Percentiles rank a stretch among this genome's conserved stretches.
phyloP scores from a whole-genome alignment of 2,329 filamentous ascomycete genomes.

The Colletotrichum truncatum region DNA sequence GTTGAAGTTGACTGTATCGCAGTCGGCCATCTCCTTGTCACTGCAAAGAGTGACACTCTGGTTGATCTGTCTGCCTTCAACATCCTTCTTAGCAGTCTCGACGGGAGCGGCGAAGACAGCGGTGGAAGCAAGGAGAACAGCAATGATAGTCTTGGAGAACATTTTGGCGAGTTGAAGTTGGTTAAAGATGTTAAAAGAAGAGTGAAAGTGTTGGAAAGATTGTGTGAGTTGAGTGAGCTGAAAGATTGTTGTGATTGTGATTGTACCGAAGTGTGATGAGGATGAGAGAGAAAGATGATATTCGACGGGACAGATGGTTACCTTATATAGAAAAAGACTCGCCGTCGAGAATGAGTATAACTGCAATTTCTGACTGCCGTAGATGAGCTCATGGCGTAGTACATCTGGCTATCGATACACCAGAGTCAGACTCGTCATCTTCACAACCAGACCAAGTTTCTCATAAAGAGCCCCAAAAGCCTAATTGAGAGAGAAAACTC shows the following conservation, averaged over 20 bases:
- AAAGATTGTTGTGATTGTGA: not conserved
- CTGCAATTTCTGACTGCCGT: too few relatives aligned
- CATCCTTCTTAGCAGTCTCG: not conserved
- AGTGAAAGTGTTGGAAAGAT: not conserved
- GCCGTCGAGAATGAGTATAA: too few relatives aligned
- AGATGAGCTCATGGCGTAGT: too few relatives aligned
- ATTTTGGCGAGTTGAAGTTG: not conserved
- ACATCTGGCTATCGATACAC: too few relatives aligned
- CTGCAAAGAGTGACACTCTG: constrained; percentile 16
- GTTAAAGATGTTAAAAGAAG: not conserved
- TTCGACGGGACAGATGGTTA: not conserved
- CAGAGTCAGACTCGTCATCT: too few relatives aligned
- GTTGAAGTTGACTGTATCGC: constrained; percentile 20
- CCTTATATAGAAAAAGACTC: too few relatives aligned
- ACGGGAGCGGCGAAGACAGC: constrained; percentile 14
- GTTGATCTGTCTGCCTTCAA: constrained; percentile 4
- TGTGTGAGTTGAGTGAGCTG: constrained; percentile 4
- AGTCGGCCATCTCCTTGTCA: constrained; percentile 16
- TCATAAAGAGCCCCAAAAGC: too few relatives aligned
- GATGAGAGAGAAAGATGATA: not conserved
- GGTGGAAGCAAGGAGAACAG: constrained; percentile 11
- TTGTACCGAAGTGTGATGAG: not conserved
- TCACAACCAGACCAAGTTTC: too few relatives aligned
- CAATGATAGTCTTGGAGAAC: constrained; percentile 24
- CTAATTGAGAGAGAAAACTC: too few relatives aligned